Percentiles rank a stretch among this genome's conserved stretches.
These are phyloP conservation scores for Keqinozyma sinolaborantium DNA, from an alignment of 1,139 yeast genomes.

Conservation along the genomic window DNA sequence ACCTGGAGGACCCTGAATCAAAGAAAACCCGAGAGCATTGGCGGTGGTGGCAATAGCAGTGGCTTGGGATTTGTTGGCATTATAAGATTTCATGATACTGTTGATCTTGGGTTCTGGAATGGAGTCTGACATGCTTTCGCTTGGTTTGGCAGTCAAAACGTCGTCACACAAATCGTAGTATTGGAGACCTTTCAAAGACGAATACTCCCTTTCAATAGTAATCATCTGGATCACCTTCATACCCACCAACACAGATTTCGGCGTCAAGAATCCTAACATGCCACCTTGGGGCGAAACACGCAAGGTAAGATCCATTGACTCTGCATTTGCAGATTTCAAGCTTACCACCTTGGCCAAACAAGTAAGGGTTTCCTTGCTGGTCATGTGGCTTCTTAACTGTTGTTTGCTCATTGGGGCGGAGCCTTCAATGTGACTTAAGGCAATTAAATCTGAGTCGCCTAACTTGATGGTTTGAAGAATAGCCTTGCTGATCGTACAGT, in stretches of 20 bases:
- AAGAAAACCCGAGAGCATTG: conserved; percentile 68
- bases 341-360: conserved; percentile 81
- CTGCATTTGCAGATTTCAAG: conserved; percentile 62
- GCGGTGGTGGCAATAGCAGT: conserved; percentile 77
- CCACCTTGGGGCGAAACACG: conserved; percentile 55
- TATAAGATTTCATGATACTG: conserved; percentile 42
- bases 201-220: conserved; percentile 89
- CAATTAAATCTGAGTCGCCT: conserved; percentile 76
- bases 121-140: conserved; percentile 24
- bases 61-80: conserved; percentile 86
- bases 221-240: conserved; percentile 81
- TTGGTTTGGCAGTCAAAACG: conserved; percentile 66
- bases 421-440: conserved; percentile 50
- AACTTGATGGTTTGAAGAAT: conserved; percentile 51
- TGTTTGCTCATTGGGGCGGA: conserved; percentile 11
- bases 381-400: conserved; percentile 21
- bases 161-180: conserved; percentile 70
- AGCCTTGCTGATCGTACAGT: conserved; percentile 64
- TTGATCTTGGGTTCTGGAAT: conserved; percentile 34
- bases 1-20: conserved; percentile 98
- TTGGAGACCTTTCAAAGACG: conserved; percentile 76
- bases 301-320: conserved; percentile 68
- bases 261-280: conserved; percentile 55
- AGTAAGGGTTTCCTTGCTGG: conserved; percentile 26
- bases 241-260: conserved; percentile 61